phyloP scores from a whole-genome alignment of 345 rosid genomes.

The Kandelia obovata region DNA sequence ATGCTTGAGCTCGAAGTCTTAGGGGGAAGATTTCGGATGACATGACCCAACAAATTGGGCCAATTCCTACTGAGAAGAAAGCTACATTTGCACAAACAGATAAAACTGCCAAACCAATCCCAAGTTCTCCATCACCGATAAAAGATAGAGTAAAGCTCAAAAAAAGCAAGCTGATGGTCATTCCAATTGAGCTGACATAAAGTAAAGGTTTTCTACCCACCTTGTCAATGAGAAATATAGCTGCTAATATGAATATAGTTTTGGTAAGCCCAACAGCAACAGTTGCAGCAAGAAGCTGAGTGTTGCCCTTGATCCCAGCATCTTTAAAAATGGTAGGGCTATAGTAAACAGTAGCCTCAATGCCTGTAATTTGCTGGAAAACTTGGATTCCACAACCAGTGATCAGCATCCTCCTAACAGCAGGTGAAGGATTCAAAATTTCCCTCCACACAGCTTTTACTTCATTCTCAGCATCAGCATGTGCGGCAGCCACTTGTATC shows the following conservation, averaged over 20 bases:
- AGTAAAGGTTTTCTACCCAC: constrained; percentile 27
- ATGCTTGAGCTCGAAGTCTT: constrained; percentile 29
- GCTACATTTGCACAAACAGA: constrained; percentile 27
- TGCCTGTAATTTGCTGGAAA: constrained; percentile 30
- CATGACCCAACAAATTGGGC: constrained; percentile 29
- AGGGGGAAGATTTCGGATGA: constrained; percentile 28
- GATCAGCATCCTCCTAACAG: constrained; percentile 25
- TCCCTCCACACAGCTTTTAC: constrained; percentile 31
- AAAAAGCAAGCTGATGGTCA: constrained; percentile 17
- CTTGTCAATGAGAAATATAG: constrained; percentile 22
- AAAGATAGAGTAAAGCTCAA: constrained; percentile 12
- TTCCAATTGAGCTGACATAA: constrained; percentile 22
- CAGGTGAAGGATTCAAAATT: constrained; percentile 21
- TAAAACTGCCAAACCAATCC: constrained; percentile 21
- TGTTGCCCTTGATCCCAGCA: constrained; percentile 24
- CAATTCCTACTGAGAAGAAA: constrained; percentile 33
- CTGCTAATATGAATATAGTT: constrained; percentile 21
- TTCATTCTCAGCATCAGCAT: constrained; percentile 27
- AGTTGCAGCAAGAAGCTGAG: constrained; percentile 24
- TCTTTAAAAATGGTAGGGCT: constrained; percentile 26
- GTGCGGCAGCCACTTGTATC: constrained; percentile 22
- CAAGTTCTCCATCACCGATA: constrained; percentile 10
- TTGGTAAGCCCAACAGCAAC: constrained; percentile 28
- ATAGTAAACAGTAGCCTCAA: constrained; percentile 29
- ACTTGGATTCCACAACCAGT: constrained; percentile 29